Conservation (phyloP, 257 asterid genomes). For the Solanum paucissectum region DNA sequence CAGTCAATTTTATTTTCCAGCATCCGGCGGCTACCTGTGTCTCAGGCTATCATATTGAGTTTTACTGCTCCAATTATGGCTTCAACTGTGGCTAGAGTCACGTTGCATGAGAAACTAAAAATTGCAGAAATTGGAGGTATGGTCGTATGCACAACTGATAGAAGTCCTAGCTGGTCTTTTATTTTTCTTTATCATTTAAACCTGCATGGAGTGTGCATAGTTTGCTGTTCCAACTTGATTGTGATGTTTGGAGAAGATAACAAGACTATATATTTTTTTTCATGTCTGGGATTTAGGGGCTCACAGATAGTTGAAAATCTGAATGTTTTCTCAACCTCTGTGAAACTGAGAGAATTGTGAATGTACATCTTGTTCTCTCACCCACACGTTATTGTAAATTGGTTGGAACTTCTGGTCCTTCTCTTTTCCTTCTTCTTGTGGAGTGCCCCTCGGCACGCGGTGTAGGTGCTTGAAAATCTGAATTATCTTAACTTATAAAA, state of each 20-base stretch:
- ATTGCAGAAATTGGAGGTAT: constrained; percentile 32
- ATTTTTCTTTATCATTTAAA: not conserved
- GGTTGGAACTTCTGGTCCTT: not conserved
- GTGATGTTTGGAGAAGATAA: not conserved
- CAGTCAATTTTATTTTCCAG: constrained; percentile 20
- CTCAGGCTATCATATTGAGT: constrained; percentile 24
- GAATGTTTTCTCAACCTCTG: not conserved
- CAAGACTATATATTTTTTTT: not conserved
- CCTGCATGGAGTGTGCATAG: not conserved
- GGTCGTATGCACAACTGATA: not conserved
- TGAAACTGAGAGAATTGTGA: not conserved
- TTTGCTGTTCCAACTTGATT: not conserved
- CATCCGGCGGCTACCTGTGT: constrained; percentile 26
- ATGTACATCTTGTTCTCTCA: not conserved
- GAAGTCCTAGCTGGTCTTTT: not conserved
- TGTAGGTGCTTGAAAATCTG: not conserved
- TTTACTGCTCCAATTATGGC: constrained; percentile 35
- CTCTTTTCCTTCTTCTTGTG: not conserved
- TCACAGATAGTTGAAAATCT: not conserved
- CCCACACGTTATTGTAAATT: not conserved
- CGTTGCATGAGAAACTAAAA: constrained; percentile 27
- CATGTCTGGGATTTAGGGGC: not conserved
- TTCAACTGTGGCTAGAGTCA: constrained; percentile 20
- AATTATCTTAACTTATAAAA: not conserved
- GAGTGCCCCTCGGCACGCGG: not conserved